Evolutionary conservation across 78 protist genomes (phyloP).

Genomic region (Tieghemostelium lacteum): DNA sequence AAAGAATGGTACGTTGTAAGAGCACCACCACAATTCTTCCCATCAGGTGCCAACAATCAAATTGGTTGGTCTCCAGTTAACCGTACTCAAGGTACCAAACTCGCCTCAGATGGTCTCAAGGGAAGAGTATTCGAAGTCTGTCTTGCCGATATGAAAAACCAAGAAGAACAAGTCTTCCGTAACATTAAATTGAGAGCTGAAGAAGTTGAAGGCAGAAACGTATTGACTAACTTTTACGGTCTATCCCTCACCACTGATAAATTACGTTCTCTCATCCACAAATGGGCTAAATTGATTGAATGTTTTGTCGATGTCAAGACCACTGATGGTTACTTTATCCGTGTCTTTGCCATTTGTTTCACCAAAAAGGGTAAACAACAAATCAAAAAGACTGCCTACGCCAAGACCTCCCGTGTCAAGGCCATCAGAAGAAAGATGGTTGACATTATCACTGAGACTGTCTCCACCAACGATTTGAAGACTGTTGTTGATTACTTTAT

Average conservation of each 20-base stretch:
- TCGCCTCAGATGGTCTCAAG: constrained; percentile 95
- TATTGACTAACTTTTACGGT: constrained; percentile 99
- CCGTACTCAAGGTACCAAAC: constrained; percentile 94
- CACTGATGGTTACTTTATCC: constrained; percentile 94
- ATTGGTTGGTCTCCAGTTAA: constrained; percentile 97
- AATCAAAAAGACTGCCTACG: constrained; percentile 95
- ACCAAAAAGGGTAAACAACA: constrained; percentile 91
- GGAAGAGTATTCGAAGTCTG: constrained; percentile 97
- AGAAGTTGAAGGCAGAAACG: constrained; percentile 96
- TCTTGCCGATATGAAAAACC: constrained; percentile 97
- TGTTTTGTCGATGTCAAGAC: constrained; percentile 94
- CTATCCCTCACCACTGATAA: constrained; percentile 99
- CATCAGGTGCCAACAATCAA: constrained; percentile 48
- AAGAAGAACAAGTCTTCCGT: constrained; percentile 95
- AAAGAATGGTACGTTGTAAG: constrained; percentile 99
- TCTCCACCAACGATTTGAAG: constrained; percentile 72
- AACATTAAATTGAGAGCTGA: constrained; percentile 95
- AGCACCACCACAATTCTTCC: constrained; percentile 97
- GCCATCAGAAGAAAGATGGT: constrained; percentile 96
- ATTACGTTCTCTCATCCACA: constrained; percentile 93
- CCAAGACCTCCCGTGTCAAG: constrained; percentile 93
- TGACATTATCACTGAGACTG: constrained; percentile 93
- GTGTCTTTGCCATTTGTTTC: constrained; percentile 98
- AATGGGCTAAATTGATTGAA: constrained; percentile 99
- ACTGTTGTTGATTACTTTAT: constrained; percentile 93